phyloP scores from a whole-genome alignment of 495 filamentous ascomycete species.

The Penicillium nucicola region DNA sequence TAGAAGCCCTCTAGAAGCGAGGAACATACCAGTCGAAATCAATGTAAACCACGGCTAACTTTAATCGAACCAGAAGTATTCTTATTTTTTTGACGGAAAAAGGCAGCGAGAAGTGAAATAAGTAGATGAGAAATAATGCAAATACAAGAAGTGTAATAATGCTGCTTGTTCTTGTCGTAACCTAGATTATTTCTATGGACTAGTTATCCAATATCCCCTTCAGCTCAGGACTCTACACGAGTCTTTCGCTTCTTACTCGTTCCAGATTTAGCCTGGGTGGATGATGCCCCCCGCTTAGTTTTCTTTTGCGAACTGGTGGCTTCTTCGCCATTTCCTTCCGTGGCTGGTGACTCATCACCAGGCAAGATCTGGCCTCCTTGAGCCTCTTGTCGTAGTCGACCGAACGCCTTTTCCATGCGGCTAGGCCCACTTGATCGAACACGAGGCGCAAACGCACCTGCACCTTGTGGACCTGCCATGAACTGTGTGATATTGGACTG shows the following conservation, averaged over 20 bases:
- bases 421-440: slow-evolving; percentile 59
- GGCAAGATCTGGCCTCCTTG: slow-evolving; percentile 17
- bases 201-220: too few species aligned
- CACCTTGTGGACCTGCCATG: slow-evolving; percentile 64
- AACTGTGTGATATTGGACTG: slow-evolving; percentile 95
- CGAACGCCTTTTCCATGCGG: slow-evolving; percentile 80
- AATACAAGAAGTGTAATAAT: too few species aligned
- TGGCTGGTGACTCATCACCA: not conserved
- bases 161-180: too few species aligned
- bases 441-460: slow-evolving; percentile 76
- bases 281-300: slow-evolving; percentile 7
- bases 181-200: too few species aligned
- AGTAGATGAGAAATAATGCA: too few species aligned
- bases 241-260: slow-evolving; percentile 18
- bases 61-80: too few species aligned
- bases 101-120: too few species aligned
- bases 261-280: not conserved
- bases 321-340: slow-evolving; percentile 1
- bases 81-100: too few species aligned
- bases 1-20: not conserved
- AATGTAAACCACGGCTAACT: too few species aligned
- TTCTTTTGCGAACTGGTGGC: not conserved
- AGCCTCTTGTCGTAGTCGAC: slow-evolving; percentile 58
- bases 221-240: not conserved
- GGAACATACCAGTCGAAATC: too few species aligned